These are phyloP conservation scores for Caryopteris hybrid DNA, from an alignment of 305 asterid genomes.

Conservation along the genomic window DNA sequence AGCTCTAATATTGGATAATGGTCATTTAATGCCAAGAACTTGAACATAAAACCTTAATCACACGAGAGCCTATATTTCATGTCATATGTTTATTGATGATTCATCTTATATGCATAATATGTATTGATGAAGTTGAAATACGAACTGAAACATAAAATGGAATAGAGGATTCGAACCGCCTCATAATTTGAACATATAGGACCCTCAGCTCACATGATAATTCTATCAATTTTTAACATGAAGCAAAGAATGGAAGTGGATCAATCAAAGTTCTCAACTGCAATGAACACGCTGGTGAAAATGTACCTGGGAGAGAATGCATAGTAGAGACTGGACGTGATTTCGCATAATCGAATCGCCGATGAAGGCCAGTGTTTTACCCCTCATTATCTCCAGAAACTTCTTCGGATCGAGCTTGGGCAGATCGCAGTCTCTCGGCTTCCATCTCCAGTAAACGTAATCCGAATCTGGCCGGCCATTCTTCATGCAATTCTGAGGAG, in stretches of 20 bases:
- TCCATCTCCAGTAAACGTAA: conserved; percentile 79
- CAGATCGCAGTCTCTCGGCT: conserved; percentile 51
- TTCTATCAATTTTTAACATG: not conserved
- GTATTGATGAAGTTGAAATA: no score
- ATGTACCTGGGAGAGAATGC: conserved; percentile 78
- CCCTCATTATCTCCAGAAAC: conserved; percentile 58
- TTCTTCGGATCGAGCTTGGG: conserved; percentile 46
- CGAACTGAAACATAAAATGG: no score
- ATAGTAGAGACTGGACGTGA: conserved; percentile 76
- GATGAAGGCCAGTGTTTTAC: conserved; percentile 61
- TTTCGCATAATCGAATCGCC: conserved; percentile 95
- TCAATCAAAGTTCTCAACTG: not conserved
- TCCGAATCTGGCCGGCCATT: conserved; percentile 73
- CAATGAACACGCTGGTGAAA: not conserved
- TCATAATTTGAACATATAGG: conserved; percentile 3
- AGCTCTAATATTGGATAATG: not conserved
- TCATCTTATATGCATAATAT: no score
- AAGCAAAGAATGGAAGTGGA: conserved; percentile 2
- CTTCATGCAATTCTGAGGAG: conserved; percentile 71
- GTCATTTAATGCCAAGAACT: not conserved
- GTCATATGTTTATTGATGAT: no score
- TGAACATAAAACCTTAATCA: not conserved
- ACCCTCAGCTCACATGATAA: conserved; percentile 21
- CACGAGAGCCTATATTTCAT: no score
- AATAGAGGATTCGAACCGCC: no score